Evolutionary conservation across 345 rosid genomes (phyloP).

Genomic region (Punica granatum): DNA sequence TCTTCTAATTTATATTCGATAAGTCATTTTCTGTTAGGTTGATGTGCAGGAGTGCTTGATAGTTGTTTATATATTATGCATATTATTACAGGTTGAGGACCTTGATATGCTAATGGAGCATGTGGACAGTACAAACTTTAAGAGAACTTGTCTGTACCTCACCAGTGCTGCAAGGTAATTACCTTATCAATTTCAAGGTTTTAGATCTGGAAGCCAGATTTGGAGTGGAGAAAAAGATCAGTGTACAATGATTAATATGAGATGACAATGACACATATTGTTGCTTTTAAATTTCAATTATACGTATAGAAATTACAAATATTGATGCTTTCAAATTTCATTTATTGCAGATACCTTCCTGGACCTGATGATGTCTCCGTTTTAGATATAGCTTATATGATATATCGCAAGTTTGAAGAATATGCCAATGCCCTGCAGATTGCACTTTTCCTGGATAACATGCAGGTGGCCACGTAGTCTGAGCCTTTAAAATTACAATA

Average conservation of each 20-base stretch:
- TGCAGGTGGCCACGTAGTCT: conserved; percentile 44
- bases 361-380: conserved; percentile 85
- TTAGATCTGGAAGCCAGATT: neutral
- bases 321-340: conserved; percentile 8
- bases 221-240: neutral
- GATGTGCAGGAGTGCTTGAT: neutral
- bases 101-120: conserved; percentile 76
- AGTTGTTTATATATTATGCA: neutral
- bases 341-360: conserved; percentile 66
- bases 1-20: neutral
- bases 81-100: conserved; percentile 65
- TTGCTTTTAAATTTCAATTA: too few species aligned
- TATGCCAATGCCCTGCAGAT: conserved; percentile 77
- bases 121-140: conserved; percentile 77
- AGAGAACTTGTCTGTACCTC: conserved; percentile 85
- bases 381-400: conserved; percentile 66
- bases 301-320: too few species aligned
- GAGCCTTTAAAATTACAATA: neutral
- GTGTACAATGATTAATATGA: too few species aligned
- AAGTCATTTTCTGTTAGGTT: neutral
- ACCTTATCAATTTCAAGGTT: conserved; percentile 15
- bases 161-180: conserved; percentile 80
- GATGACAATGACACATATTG: too few species aligned
- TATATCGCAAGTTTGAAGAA: conserved; percentile 67
- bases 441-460: conserved; percentile 70